These are phyloP conservation scores for Jaltomata sinuosa DNA, from an alignment of 257 asterid genomes.

Conservation along the genomic window DNA sequence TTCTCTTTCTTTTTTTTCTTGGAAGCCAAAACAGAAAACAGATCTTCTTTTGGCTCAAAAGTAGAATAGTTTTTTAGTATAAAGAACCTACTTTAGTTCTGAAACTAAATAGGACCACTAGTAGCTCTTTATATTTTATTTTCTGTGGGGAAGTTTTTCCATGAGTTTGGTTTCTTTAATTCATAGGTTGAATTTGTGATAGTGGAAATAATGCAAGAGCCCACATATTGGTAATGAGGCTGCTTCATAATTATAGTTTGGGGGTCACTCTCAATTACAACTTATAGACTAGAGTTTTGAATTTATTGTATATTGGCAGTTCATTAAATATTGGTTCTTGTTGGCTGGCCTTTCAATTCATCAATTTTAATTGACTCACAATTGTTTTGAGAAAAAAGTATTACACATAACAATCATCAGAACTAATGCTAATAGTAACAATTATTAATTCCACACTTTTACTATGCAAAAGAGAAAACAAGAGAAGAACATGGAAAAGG, in stretches of 20 bases:
- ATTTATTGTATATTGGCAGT: background rate
- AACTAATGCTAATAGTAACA: too few species aligned
- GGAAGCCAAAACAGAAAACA: background rate
- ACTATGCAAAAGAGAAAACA: too few species aligned
- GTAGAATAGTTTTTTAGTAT: background rate
- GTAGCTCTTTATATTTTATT: background rate
- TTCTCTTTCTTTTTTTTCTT: background rate
- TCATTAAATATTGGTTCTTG: background rate
- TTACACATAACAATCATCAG: too few species aligned
- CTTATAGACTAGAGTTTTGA: background rate
- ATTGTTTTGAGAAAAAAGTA: too few species aligned
- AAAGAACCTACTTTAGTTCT: background rate
- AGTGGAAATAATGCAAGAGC: background rate
- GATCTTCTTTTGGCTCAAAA: background rate
- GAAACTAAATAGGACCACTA: background rate
- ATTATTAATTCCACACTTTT: too few species aligned
- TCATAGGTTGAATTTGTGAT: background rate
- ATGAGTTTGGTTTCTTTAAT: background rate
- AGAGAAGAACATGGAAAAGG: too few species aligned
- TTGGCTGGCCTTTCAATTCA: background rate
- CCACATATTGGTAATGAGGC: background rate
- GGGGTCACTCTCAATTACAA: background rate
- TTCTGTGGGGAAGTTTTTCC: background rate
- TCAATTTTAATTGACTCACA: background rate
- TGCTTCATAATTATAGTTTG: background rate